Conservation (phyloP, 176 grass and related monocot genomes). For the Cenchrus fungigraminus region DNA sequence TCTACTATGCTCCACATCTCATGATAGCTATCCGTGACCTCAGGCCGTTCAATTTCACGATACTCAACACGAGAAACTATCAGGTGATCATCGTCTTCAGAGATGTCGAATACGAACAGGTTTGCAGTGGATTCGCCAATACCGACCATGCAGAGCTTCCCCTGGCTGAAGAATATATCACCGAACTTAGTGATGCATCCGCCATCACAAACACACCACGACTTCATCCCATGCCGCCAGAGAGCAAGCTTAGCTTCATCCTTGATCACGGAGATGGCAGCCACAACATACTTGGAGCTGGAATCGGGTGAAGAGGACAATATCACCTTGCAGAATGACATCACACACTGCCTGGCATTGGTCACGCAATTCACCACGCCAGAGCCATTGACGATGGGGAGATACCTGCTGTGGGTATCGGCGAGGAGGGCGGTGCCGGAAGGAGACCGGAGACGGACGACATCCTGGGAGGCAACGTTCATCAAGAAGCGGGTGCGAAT, state of each 20-base stretch:
- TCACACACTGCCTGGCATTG: not conserved
- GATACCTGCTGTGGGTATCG: slow-evolving; percentile 1
- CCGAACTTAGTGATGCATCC: slow-evolving; percentile 47
- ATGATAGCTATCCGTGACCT: not conserved
- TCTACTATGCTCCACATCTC: slow-evolving; percentile 40
- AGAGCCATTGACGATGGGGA: slow-evolving; percentile 38
- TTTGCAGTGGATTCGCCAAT: slow-evolving; percentile 36
- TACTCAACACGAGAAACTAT: slow-evolving; percentile 37
- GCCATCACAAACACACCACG: slow-evolving; percentile 33
- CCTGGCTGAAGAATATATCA: slow-evolving; percentile 38
- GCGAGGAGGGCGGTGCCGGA: not conserved
- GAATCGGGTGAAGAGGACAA: slow-evolving; percentile 29
- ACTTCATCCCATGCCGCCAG: slow-evolving; percentile 36
- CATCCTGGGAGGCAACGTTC: slow-evolving; percentile 16
- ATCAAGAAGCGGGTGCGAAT: slow-evolving; percentile 28
- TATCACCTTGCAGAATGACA: slow-evolving; percentile 46
- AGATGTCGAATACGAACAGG: slow-evolving; percentile 26
- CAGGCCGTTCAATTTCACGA: not conserved
- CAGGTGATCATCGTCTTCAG: not conserved
- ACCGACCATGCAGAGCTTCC: slow-evolving; percentile 39
- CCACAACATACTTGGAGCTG: slow-evolving; percentile 11
- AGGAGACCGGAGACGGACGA: slow-evolving; percentile 25
- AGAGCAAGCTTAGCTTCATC: slow-evolving; percentile 35
- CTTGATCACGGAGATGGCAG: slow-evolving; percentile 32
- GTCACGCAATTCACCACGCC: slow-evolving; percentile 34